Conservation (phyloP, 2,329 filamentous ascomycete species). For the Paraphaeosphaeria minitans region DNA sequence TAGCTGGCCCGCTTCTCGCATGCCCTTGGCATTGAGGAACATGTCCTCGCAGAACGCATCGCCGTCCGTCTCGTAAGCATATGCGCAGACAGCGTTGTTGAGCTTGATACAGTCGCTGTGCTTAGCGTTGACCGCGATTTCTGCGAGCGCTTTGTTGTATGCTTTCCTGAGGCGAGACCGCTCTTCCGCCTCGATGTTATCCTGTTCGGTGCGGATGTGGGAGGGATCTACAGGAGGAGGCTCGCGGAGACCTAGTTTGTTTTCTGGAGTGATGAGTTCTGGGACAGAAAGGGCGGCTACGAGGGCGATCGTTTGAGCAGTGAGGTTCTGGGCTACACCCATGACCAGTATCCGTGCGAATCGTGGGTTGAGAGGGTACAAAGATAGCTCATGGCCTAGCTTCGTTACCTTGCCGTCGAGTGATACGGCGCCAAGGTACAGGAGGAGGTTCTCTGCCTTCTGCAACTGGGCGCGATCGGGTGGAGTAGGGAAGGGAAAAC, state of each 20-base stretch:
- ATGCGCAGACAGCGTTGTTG: conserved; percentile 85
- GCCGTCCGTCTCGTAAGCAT: conserved; percentile 56
- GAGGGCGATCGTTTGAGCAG: conserved; percentile 84
- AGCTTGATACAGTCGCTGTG: conserved; percentile 88
- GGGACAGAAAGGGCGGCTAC: conserved; percentile 88
- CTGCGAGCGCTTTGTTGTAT: conserved; percentile 74
- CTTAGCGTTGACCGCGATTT: conserved; percentile 77
- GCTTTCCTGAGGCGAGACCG: conserved; percentile 68
- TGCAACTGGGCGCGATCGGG: conserved; percentile 77
- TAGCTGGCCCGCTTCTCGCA: conserved; percentile 84
- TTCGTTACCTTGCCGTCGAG: conserved; percentile 75
- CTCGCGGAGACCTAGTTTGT: conserved; percentile 69
- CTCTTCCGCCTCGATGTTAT: conserved; percentile 73
- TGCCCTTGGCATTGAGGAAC: conserved; percentile 85
- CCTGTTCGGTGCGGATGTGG: conserved; percentile 62
- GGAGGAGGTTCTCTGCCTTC: conserved; percentile 84
- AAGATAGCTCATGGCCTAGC: conserved; percentile 79
- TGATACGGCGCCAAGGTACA: conserved; percentile 81
- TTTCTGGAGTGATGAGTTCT: conserved; percentile 84
- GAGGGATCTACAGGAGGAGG: conserved; percentile 51
- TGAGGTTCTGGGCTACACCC: conserved; percentile 79
- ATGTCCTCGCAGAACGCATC: conserved; percentile 79
- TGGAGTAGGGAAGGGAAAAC: conserved; percentile 94
- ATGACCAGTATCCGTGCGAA: conserved; percentile 92
- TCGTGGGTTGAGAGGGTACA: conserved; percentile 87